Percentiles rank a stretch among this genome's conserved stretches.
phyloP scores from a whole-genome alignment of 805 yeast species.

The Deakozyma indianensis region DNA sequence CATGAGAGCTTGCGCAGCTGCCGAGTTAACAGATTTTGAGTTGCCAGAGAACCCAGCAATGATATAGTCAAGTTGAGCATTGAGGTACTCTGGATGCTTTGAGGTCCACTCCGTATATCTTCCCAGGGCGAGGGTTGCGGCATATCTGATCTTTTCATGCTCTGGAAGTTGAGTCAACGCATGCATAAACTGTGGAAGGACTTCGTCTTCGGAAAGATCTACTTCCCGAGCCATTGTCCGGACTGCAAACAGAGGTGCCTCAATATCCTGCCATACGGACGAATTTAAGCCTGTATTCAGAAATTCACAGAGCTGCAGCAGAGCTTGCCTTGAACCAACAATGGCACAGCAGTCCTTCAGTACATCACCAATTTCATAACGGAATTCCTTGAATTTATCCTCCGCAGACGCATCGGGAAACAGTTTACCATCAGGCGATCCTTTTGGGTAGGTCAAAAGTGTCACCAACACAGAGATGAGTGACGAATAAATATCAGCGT shows the following conservation, averaged over 20 bases:
- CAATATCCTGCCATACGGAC: constrained; percentile 66
- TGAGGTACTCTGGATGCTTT: constrained; percentile 67
- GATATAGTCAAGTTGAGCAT: constrained; percentile 72
- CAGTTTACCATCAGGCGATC: constrained; percentile 22
- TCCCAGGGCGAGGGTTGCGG: constrained; percentile 88
- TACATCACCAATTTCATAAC: constrained; percentile 98
- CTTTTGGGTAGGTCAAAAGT: constrained; percentile 63
- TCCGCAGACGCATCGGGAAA: constrained; percentile 71
- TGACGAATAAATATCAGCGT: constrained; percentile 40
- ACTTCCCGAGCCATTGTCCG: constrained; percentile 94
- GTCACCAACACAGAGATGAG: constrained; percentile 46
- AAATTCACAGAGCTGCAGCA: constrained; percentile 27
- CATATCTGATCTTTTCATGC: constrained; percentile 75
- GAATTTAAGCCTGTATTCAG: neutral
- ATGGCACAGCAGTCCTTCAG: constrained; percentile 89
- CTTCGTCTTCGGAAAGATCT: constrained; percentile 43
- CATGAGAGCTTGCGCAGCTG: constrained; percentile 89
- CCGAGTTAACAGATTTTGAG: constrained; percentile 44
- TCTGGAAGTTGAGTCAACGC: constrained; percentile 59
- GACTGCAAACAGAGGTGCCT: constrained; percentile 79
- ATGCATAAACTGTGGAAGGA: constrained; percentile 67
- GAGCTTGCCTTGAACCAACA: constrained; percentile 59
- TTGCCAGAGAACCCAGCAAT: constrained; percentile 49
- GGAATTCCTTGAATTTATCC: constrained; percentile 83
- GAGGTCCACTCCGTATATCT: constrained; percentile 94